Evolutionary conservation across 1,284 basidiomycete genomes (phyloP).

Genomic region (Ganoderma lucidum): DNA sequence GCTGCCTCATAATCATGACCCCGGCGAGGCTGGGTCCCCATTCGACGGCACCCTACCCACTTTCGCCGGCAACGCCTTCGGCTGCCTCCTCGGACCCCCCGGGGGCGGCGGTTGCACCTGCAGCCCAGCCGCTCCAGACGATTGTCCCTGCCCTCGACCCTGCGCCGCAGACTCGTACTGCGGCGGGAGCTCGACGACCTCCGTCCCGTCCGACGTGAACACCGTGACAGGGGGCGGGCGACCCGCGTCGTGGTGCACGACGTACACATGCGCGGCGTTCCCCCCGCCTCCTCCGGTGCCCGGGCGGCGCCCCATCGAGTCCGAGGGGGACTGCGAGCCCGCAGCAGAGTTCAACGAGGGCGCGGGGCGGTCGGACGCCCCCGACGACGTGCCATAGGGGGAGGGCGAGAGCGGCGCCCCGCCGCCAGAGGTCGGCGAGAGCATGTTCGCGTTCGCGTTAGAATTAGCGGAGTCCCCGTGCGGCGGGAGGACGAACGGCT

Average conservation of each 20-base stretch:
- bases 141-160: background rate
- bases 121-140: background rate
- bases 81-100: slow-evolving; percentile 21
- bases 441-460: background rate
- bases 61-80: slow-evolving; percentile 23
- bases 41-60: slow-evolving; percentile 16
- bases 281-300: background rate
- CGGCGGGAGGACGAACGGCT: slow-evolving; percentile 14
- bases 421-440: background rate
- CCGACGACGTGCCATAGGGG: background rate
- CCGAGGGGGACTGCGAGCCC: background rate
- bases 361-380: background rate
- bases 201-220: slow-evolving; percentile 59
- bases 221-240: slow-evolving; percentile 61
- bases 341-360: slow-evolving; percentile 1
- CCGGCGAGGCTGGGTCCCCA: background rate
- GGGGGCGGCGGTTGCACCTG: slow-evolving; percentile 14
- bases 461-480: background rate
- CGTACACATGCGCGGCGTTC: slow-evolving; percentile 52
- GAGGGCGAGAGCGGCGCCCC: background rate
- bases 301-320: slow-evolving; percentile 10
- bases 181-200: slow-evolving; percentile 66
- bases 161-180: slow-evolving; percentile 44
- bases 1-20: background rate
- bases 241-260: slow-evolving; percentile 65